These are phyloP conservation scores for Calocera cornea DNA, from an alignment of 768 basidiomycete genomes.

Conservation along the genomic window DNA sequence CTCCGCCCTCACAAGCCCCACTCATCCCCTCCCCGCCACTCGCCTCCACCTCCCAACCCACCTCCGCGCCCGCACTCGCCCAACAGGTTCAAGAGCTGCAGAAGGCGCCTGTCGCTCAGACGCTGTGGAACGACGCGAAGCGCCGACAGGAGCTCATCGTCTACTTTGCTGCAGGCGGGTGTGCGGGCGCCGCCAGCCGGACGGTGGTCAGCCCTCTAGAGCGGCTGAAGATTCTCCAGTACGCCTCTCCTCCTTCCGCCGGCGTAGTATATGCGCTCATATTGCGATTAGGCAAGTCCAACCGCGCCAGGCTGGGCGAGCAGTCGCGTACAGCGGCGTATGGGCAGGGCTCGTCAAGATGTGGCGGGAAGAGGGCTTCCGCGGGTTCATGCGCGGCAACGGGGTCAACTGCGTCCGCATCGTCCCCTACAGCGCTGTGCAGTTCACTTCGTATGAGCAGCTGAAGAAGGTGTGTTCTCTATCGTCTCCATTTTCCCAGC, in stretches of 20 bases:
- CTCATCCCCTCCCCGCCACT: neutral
- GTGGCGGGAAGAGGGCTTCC: slow-evolving; percentile 89
- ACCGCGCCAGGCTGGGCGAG: slow-evolving; percentile 36
- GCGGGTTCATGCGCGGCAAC: slow-evolving; percentile 89
- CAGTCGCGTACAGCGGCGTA: slow-evolving; percentile 62
- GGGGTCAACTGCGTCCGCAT: slow-evolving; percentile 85
- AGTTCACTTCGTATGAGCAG: slow-evolving; percentile 64
- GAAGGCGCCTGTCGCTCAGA: neutral
- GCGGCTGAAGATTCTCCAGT: slow-evolving; percentile 94
- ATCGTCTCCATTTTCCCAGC: neutral
- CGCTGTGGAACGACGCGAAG: neutral
- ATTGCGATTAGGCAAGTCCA: slow-evolving; percentile 99
- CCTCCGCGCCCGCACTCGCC: neutral
- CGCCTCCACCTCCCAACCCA: neutral
- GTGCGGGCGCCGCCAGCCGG: slow-evolving; percentile 47
- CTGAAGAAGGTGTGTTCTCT: slow-evolving; percentile 55
- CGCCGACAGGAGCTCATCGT: neutral
- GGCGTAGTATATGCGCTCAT: too few relatives aligned
- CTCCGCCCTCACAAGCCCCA: neutral
- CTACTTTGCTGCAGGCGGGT: slow-evolving; percentile 19
- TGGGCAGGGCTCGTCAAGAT: slow-evolving; percentile 73
- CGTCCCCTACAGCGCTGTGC: slow-evolving; percentile 59
- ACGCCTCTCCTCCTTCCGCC: slow-evolving; percentile 23
- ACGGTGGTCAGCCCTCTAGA: slow-evolving; percentile 90
- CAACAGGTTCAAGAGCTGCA: neutral